Base-by-base conservation (phyloP, 192 early-diverging fungal species). In the Gigaspora rosea region DNA sequence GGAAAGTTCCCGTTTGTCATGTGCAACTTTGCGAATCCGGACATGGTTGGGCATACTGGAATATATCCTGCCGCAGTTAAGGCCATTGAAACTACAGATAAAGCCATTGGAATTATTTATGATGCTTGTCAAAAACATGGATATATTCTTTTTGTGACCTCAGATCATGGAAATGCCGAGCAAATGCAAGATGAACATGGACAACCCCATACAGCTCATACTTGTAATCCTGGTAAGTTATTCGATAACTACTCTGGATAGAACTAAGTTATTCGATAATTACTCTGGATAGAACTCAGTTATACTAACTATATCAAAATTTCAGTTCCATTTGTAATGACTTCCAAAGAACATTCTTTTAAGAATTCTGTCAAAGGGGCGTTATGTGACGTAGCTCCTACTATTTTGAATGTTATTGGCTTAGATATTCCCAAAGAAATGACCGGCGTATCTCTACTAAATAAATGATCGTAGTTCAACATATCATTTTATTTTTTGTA, bases 141-240 rank as follows among this genome's bases (percentile, higher is more conserved):
- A 27, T 99, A 98, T 80, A 86, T 90, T 56, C 86, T 99, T 54
- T 96, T 99, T 80, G 83, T 99, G 61, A 99, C 97, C 8, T 91
- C 98, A 9, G 98, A 99, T 85, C 98, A 99, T 83, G 98, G 98
- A 50, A 99, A 99, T 80, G 97, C 97, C 41, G 98, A 99, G 80
- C 95, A 99, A 90, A 99, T 99, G 96, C 87, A 90, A 10, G 92
- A 91, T 68, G 95, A 96, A 75, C 88, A 88, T 66, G 86, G 81
- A 33, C 89, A 91, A 56, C 98, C 98, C 48, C 95, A 97, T 83
- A 99, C 98, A 22, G 97, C 97, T 64, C 98, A 99, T 86, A 98
- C 98, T 36, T 93, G 91, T 64, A 68, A 79, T 57, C 83, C 75
- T 63, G 75, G 75, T 76, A 67, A 74, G 33, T 63, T 48, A 22